Conservation (phyloP, 2,329 filamentous ascomycete species). For the Didymella lethalis region DNA sequence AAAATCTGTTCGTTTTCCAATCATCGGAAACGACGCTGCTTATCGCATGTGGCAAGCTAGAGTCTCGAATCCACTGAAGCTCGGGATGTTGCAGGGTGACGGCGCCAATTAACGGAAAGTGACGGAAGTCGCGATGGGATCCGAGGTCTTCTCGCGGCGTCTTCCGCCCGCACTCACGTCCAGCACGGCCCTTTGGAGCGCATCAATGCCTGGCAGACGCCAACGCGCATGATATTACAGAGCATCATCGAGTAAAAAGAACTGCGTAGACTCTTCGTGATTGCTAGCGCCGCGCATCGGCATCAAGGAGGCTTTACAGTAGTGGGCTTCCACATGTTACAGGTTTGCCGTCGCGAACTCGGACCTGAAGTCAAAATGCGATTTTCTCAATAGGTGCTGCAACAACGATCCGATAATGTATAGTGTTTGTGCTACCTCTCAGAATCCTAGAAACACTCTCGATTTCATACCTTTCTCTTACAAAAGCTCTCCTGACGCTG, state of each 20-base stretch:
- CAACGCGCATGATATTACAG: conserved; percentile 10
- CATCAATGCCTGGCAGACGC: conserved; percentile 5
- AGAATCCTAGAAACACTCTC: not conserved
- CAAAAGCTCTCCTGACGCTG: not conserved
- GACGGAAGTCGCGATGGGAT: conserved; percentile 34
- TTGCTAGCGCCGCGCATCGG: conserved; percentile 4
- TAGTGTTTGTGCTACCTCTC: not conserved
- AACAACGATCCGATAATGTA: too few species aligned
- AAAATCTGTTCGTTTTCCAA: conserved; percentile 8
- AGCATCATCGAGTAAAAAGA: conserved; percentile 22
- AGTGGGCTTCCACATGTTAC: not conserved
- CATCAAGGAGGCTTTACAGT: not conserved
- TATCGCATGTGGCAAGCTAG: conserved; percentile 22
- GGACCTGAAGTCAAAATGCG: not conserved
- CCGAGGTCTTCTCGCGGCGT: conserved; percentile 15
- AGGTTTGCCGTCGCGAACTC: conserved; percentile 3
- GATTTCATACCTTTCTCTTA: not conserved
- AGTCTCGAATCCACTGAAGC: conserved; percentile 7
- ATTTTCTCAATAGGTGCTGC: not conserved
- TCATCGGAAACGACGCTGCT: conserved; percentile 14
- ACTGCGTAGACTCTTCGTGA: not conserved
- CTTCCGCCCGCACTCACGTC: conserved; percentile 7
- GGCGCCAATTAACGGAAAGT: conserved; percentile 36
- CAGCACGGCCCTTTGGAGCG: conserved; percentile 4
- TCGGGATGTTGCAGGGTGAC: conserved; percentile 33